Evolutionary conservation across 768 basidiomycete genomes (phyloP).

Genomic region (Naganishia kalamii): DNA sequence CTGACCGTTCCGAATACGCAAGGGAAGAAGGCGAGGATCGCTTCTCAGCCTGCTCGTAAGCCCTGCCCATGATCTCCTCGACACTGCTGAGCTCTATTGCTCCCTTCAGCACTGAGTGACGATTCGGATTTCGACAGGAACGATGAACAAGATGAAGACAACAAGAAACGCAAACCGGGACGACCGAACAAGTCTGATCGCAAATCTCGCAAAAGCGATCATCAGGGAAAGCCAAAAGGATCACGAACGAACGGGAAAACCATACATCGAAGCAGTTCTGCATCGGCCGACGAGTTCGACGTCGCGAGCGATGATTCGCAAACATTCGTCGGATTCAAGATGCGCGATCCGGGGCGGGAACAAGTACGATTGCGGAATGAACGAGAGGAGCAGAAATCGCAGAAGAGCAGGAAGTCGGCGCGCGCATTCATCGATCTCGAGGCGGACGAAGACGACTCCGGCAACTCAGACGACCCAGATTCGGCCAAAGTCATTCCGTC

Average conservation of each 20-base stretch:
- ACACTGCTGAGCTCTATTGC: neutral
- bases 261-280: neutral
- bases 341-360: neutral
- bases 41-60: constrained; percentile 1
- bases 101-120: neutral
- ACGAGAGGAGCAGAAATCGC: neutral
- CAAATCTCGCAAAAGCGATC: neutral
- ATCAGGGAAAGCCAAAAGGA: neutral
- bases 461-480: neutral
- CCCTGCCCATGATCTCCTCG: neutral
- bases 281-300: neutral
- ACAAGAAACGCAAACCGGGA: neutral
- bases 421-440: neutral
- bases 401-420: neutral
- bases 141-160: neutral
- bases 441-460: neutral
- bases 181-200: neutral
- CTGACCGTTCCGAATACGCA: neutral
- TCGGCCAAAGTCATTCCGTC: too few species aligned
- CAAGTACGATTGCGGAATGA: neutral
- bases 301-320: constrained; percentile 10
- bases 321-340: constrained; percentile 6
- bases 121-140: constrained; percentile 14
- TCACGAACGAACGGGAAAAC: neutral
- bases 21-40: neutral